Evolutionary conservation across 2,329 filamentous ascomycete genomes (phyloP), one percentile per base, ranked within the genome.

Genomic region (Aspergillus sp.): DNA sequence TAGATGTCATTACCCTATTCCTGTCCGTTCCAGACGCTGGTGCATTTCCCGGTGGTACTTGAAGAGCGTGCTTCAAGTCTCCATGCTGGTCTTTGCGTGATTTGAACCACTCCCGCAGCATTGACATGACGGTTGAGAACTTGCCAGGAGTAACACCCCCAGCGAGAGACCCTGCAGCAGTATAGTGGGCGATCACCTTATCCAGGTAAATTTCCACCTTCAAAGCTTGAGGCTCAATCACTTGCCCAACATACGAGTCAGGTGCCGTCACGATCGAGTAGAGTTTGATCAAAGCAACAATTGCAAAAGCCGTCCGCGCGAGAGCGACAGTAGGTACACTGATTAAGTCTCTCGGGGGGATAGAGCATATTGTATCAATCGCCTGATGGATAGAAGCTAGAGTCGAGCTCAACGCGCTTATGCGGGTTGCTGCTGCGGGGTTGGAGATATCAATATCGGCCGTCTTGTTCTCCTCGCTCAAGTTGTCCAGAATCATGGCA

Each of bases 231-330:
- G 84, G 84, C 63, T 86, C 81, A 61, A 93, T 87, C 17, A 92
- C 82, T 59, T 84, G 83, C n/a, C 86, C 86, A 1, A 93, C 81
- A 64, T 88, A 86, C 15, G 84, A 87, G 41, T 83, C 82, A 0
- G 86, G 83, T 14, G 83, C 81, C 2, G 84, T 83, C 3, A 87
- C 85, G 8, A 86, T 84, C 50, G 89, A 87, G 73, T 88, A 88
- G 60, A 92, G 83, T 72, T 91, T 91, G 70, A 90, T 88, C 39
- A 91, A 77, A 33, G 90, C 84, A 19, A 91, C 86, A 2, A 87
- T 82, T 6, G 86, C 86, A 68, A 90, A 91, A 11, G 88, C 85
- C 17, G 90, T 84, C 27, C 89, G 85, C 15, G 90, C 88, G 65
- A 90, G 86, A 70, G 84, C 85, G 67, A 89, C 87, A 3, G 89